These are phyloP conservation scores for Penicillium robsamsonii DNA, from an alignment of 495 filamentous ascomycete genomes.

Conservation along the genomic window DNA sequence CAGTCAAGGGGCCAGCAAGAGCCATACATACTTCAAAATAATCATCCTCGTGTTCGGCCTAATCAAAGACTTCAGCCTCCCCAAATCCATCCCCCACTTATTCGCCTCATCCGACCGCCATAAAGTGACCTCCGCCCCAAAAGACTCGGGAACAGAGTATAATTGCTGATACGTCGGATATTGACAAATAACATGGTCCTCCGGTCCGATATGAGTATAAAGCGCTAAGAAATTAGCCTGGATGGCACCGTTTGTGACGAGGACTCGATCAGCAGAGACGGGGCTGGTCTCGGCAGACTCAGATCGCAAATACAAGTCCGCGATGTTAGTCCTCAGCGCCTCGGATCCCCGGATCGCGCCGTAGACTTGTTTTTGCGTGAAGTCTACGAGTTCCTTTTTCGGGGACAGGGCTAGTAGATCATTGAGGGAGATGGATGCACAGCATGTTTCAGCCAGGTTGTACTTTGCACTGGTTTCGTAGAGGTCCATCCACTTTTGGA, in stretches of 20 bases:
- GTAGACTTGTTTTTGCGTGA: constrained; percentile 59
- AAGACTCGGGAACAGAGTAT: constrained; percentile 68
- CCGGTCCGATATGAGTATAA: constrained; percentile 70
- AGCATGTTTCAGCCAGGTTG: constrained; percentile 87
- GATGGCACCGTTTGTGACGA: constrained; percentile 81
- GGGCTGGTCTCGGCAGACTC: constrained; percentile 25
- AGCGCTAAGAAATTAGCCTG: constrained; percentile 76
- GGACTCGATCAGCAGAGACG: constrained; percentile 58
- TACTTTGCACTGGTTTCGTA: constrained; percentile 73
- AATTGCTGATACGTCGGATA: constrained; percentile 89
- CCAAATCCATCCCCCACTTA: constrained; percentile 62
- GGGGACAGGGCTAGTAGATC: constrained; percentile 59
- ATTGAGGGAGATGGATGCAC: constrained; percentile 72
- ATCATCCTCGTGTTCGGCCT: constrained; percentile 72
- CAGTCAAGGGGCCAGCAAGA: background rate
- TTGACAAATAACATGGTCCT: constrained; percentile 85
- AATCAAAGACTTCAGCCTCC: constrained; percentile 63
- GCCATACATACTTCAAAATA: constrained; percentile 53
- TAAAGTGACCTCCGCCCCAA: constrained; percentile 76
- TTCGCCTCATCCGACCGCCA: constrained; percentile 68
- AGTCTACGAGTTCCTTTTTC: constrained; percentile 36
- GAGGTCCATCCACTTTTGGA: constrained; percentile 79
- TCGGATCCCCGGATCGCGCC: constrained; percentile 68
- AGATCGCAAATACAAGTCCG: constrained; percentile 59
- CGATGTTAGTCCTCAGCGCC: constrained; percentile 58